Percentiles rank a stretch among this genome's conserved stretches.
These are phyloP conservation scores for Blastocystis sp. DNA, from an alignment of 352 stramenopile genomes.

Conservation along the genomic window DNA sequence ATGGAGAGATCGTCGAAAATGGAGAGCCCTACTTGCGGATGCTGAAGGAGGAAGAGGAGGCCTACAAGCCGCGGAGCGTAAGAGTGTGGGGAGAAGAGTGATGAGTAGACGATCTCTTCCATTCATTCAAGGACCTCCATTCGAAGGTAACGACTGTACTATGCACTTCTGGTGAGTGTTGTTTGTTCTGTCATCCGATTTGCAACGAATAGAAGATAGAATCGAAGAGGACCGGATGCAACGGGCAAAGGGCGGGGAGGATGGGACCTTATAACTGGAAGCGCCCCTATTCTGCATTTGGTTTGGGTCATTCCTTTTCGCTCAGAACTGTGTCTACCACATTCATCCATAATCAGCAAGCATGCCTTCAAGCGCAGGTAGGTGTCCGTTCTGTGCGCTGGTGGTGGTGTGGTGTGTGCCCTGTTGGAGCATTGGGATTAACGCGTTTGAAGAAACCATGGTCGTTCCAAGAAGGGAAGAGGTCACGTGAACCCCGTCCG, in stretches of 20 bases:
- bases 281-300: background rate
- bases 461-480: slow-evolving; percentile 69
- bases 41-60: slow-evolving; percentile 23
- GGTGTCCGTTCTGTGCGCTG: background rate
- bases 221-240: background rate
- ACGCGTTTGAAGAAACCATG: slow-evolving; percentile 58
- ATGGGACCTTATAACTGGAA: background rate
- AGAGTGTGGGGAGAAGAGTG: background rate
- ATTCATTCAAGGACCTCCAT: slow-evolving; percentile 3
- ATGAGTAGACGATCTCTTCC: slow-evolving; percentile 25
- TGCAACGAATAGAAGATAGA: background rate
- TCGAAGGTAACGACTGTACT: background rate
- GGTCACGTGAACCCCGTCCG: slow-evolving; percentile 66
- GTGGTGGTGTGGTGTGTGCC: too few relatives aligned
- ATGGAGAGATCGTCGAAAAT: slow-evolving; percentile 5
- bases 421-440: background rate
- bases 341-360: background rate
- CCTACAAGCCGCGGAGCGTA: background rate
- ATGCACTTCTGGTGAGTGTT: too few relatives aligned
- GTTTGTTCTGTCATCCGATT: too few relatives aligned
- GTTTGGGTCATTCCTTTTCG: background rate
- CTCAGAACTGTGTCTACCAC: background rate
- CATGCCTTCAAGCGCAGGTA: slow-evolving; percentile 68
- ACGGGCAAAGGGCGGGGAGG: background rate
- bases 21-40: background rate